Base-by-base conservation (phyloP, 2,329 filamentous ascomycete species). In the Parascedosporium putredinis region DNA sequence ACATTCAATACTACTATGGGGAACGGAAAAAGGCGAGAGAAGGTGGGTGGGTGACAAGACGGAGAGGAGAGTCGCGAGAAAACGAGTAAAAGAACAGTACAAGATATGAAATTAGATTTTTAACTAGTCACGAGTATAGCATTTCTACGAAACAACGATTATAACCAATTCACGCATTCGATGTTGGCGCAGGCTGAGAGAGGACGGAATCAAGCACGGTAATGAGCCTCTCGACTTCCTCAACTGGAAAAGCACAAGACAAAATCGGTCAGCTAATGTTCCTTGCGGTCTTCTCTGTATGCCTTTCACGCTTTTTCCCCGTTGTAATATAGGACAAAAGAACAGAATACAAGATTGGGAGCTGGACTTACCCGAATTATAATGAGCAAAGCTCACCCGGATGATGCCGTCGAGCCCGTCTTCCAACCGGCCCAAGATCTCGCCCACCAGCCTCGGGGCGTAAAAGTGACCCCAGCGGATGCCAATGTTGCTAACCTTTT, bases 401-500 rank as follows among this genome's bases (percentile, higher is more conserved):
- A 84, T 73, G 7, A 87, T 76, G 0, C 82, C 84, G 55, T 85
- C 60, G 1, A 50, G 74, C 7, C 74, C 68, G 0, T 69, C 73
- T 10, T 16, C 24, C 47, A 43, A 8, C 46, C 85, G 63, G 0
- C 71, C 71, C 33, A 87, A 59, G 0, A 85, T 66, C 2, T 83
- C 76, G 51, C 76, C 67, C 10, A 77, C 69, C 54, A 87, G 59
- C 14, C 83, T 67, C 56, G 83, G 76, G 10, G 77, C 81, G 62
- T 88, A 88, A 57, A 88, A 86, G 42, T 76, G 70, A 0, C 84
- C 84, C 73, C 76, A 84, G 45, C 83, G 68, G 52, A 86, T 78
- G 0, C 80, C 83, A 61, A 78, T 80, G 18, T 73, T 65, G 1
- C 75, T 76, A 18, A 69, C 67, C 38, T 68, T 68, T 63, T 87